Conservation (phyloP, 306 rosid species). For the Inga oerstediana region DNA sequence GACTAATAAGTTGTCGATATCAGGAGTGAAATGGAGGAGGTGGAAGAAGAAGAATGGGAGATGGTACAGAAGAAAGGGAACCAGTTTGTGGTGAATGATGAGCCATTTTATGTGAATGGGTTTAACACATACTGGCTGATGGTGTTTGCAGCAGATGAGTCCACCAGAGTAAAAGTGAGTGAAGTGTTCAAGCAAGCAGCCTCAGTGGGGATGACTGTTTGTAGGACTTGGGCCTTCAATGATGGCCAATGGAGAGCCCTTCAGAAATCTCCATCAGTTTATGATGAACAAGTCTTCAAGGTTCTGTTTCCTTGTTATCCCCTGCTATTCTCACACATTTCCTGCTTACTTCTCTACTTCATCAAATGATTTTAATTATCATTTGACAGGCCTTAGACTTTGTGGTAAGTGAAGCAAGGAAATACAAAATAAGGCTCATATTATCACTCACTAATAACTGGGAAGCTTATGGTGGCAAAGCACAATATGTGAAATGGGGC, state of each 20-base stretch:
- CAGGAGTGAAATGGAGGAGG: conserved; percentile 45
- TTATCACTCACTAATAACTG: conserved; percentile 86
- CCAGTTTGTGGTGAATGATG: conserved; percentile 77
- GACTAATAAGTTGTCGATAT: neutral
- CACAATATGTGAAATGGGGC: conserved; percentile 96
- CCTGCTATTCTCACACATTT: neutral
- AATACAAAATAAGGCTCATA: conserved; percentile 81
- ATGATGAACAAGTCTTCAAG: conserved; percentile 86
- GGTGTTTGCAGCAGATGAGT: conserved; percentile 87
- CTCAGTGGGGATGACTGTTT: conserved; percentile 80
- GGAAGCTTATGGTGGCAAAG: conserved; percentile 96
- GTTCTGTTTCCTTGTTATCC: conserved; percentile 27
- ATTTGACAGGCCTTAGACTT: conserved; percentile 76
- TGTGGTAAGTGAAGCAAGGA: conserved; percentile 87
- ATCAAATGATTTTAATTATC: neutral
- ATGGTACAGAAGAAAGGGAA: conserved; percentile 87
- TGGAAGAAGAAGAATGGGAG: conserved; percentile 56
- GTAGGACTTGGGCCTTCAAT: conserved; percentile 98
- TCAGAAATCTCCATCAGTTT: conserved; percentile 79
- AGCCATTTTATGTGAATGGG: conserved; percentile 89
- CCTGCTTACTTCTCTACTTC: neutral
- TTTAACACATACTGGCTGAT: conserved; percentile 97
- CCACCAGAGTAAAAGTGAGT: conserved; percentile 85
- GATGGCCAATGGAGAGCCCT: conserved; percentile 98
- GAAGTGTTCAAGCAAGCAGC: conserved; percentile 77